Conservation (phyloP, 805 yeast genomes). For the Metschnikowia lachancei region DNA sequence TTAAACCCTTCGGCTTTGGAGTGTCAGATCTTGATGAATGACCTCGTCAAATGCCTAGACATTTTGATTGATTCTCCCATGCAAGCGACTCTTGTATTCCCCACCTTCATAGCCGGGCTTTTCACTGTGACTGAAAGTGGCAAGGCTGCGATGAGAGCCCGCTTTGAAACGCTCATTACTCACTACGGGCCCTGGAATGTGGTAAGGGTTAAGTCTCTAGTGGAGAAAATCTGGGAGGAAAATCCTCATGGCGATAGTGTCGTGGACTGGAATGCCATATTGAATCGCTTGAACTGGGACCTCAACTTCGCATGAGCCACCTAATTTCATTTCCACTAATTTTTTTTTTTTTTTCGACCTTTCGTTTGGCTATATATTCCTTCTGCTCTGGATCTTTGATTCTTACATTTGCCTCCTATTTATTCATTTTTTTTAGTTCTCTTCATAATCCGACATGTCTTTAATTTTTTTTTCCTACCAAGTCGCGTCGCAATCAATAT, state of each 20-base stretch:
- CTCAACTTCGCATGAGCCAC: conserved; percentile 60
- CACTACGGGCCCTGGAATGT: conserved; percentile 70
- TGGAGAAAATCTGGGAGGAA: conserved; percentile 48
- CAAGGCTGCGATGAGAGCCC: conserved; percentile 47
- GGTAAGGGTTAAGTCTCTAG: conserved; percentile 42
- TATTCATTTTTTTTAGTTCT: no score
- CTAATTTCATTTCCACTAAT: neutral
- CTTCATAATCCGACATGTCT: no score
- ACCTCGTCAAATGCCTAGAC: conserved; percentile 56
- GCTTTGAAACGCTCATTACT: conserved; percentile 55
- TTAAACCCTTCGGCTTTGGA: conserved; percentile 62
- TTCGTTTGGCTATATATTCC: neutral
- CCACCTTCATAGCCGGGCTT: conserved; percentile 75
- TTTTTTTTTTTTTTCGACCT: neutral
- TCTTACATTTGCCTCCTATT: neutral
- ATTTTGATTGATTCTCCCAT: conserved; percentile 62
- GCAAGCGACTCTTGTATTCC: conserved; percentile 72
- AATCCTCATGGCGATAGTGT: conserved; percentile 54
- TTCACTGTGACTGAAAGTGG: conserved; percentile 55
- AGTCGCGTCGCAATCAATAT: no score
- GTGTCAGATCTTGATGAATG: conserved; percentile 55
- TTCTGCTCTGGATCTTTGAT: neutral
- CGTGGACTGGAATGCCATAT: conserved; percentile 71
- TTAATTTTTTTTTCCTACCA: no score
- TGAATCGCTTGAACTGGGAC: conserved; percentile 71